These are phyloP conservation scores for Candida ficus DNA, from an alignment of 805 yeast species.

Conservation along the genomic window DNA sequence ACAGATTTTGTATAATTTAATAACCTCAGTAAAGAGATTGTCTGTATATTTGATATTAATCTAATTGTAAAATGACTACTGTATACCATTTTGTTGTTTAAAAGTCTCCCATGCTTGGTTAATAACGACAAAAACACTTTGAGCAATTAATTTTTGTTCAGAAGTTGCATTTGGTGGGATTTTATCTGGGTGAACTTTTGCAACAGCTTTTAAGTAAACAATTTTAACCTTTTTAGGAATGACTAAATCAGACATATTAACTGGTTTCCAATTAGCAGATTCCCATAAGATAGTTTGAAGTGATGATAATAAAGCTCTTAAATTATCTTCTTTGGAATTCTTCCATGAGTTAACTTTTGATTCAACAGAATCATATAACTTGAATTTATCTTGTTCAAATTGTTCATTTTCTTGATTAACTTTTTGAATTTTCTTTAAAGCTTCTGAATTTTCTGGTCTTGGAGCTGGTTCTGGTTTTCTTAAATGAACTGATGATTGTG, in stretches of 20 bases:
- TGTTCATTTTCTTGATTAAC: constrained; percentile 40
- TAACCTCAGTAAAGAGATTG: too few species aligned
- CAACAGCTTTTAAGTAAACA: constrained; percentile 82
- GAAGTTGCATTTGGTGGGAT: constrained; percentile 50
- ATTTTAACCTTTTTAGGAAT: constrained; percentile 87
- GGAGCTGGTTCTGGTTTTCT: constrained; percentile 7
- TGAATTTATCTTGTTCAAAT: constrained; percentile 53
- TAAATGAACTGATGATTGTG: constrained; percentile 1
- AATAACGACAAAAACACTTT: constrained; percentile 74
- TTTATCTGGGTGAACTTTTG: constrained; percentile 88
- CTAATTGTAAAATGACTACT: constrained; percentile 12
- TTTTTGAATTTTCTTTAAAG: constrained; percentile 46
- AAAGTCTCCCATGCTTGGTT: constrained; percentile 90
- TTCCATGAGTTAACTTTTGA: constrained; percentile 57
- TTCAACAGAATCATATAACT: constrained; percentile 60
- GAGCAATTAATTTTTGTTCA: constrained; percentile 80
- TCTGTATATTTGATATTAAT: too few species aligned
- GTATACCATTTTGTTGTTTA: constrained; percentile 50
- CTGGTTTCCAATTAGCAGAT: constrained; percentile 58
- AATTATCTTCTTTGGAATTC: constrained; percentile 69
- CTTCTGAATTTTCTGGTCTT: constrained; percentile 30
- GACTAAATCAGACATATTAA: constrained; percentile 70
- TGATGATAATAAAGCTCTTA: constrained; percentile 70
- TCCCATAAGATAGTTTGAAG: constrained; percentile 67
- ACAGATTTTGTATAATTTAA: too few species aligned